phyloP scores from a whole-genome alignment of 1,284 basidiomycete species.

The Mycosarcoma maydis region DNA sequence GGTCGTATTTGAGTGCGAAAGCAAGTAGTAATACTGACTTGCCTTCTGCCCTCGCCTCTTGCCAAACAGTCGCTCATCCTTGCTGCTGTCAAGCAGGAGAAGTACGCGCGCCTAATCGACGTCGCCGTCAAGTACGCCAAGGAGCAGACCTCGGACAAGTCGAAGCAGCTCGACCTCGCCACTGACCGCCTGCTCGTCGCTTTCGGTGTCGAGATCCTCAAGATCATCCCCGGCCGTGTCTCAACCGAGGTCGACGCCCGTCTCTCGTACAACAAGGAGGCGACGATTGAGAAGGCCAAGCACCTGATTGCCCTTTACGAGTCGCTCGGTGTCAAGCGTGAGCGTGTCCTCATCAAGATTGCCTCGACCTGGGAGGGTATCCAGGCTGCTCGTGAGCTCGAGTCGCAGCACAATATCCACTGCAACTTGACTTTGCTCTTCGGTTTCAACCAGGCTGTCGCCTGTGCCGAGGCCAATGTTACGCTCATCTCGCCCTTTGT shows the following conservation, averaged over 20 bases:
- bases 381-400: slow-evolving; percentile 95
- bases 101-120: slow-evolving; percentile 85
- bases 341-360: slow-evolving; percentile 94
- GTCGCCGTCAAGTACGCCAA: slow-evolving; percentile 84
- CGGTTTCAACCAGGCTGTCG: slow-evolving; percentile 97
- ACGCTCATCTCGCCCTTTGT: slow-evolving; percentile 99
- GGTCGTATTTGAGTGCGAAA: no score
- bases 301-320: slow-evolving; percentile 95
- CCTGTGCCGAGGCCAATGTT: slow-evolving; percentile 95
- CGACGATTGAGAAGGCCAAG: slow-evolving; percentile 82
- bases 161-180: slow-evolving; percentile 72
- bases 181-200: slow-evolving; percentile 92
- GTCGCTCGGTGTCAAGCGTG: slow-evolving; percentile 86
- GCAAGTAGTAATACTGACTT: slow-evolving; percentile 6
- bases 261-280: slow-evolving; percentile 94
- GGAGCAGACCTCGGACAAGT: slow-evolving; percentile 72
- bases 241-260: slow-evolving; percentile 98
- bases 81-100: slow-evolving; percentile 88
- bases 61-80: slow-evolving; percentile 76
- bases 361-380: slow-evolving; percentile 99
- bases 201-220: slow-evolving; percentile 94
- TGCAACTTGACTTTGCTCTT: slow-evolving; percentile 99
- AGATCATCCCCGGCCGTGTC: slow-evolving; percentile 96
- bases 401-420: slow-evolving; percentile 86
- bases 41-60: no score